Conservation (phyloP, 2,329 filamentous ascomycete genomes). For the Fusarium domesticum region DNA sequence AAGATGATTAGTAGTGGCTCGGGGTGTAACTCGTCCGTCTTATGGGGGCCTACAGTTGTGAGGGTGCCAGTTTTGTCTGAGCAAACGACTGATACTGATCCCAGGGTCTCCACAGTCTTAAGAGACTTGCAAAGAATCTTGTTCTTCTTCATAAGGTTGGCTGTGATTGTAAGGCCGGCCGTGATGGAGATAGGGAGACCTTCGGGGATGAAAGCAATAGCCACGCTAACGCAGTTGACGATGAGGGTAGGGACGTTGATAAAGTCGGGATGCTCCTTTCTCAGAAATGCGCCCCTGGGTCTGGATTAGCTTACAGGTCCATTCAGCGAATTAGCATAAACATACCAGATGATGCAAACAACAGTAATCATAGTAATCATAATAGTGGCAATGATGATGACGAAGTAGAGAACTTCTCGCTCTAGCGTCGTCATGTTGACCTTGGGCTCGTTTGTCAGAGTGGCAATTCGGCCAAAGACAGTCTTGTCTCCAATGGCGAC, state of each 20-base stretch:
- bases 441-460: constrained; percentile 67
- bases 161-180: constrained; percentile 69
- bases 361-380: constrained; percentile 64
- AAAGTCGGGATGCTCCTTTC: constrained; percentile 62
- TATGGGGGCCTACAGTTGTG: constrained; percentile 19
- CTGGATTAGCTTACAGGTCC: not conserved
- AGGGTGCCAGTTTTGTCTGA: constrained; percentile 56
- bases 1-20: not conserved
- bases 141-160: constrained; percentile 73
- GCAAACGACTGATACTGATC: constrained; percentile 69
- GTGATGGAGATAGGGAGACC: constrained; percentile 69
- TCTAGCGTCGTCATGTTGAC: constrained; percentile 67
- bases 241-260: constrained; percentile 71
- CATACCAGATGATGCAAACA: constrained; percentile 64
- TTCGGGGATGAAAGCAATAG: constrained; percentile 74
- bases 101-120: constrained; percentile 74
- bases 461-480: constrained; percentile 73
- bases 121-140: constrained; percentile 77
- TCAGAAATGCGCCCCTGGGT: constrained; percentile 66
- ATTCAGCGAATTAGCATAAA: not conserved
- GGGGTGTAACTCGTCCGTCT: too few species aligned
- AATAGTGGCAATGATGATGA: constrained; percentile 64
- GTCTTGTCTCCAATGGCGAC: constrained; percentile 70
- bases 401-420: constrained; percentile 70
- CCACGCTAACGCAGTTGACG: constrained; percentile 68